These are phyloP conservation scores for Coriaria nepalensis DNA, from an alignment of 306 rosid species.

Conservation along the genomic window DNA sequence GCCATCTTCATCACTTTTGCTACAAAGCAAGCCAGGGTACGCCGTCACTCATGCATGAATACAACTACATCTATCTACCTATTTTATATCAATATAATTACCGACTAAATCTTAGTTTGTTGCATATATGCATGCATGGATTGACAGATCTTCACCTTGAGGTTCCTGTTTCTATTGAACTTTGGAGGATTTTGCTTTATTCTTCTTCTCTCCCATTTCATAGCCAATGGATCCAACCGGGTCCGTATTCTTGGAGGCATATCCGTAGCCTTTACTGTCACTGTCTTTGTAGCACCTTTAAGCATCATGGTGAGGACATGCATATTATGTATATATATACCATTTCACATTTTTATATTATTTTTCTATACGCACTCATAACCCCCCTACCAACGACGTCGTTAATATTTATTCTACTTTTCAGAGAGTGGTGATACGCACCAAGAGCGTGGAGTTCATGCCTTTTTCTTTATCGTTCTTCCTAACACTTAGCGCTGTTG, in stretches of 20 bases:
- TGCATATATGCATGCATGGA: no score
- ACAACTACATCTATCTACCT: background rate
- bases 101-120: background rate
- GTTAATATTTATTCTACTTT: background rate
- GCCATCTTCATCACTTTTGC: constrained; percentile 51
- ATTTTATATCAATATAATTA: background rate
- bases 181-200: constrained; percentile 56
- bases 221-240: constrained; percentile 38
- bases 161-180: constrained; percentile 49
- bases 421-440: constrained; percentile 74
- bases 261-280: constrained; percentile 60
- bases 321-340: background rate
- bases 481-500: constrained; percentile 71
- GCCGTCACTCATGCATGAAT: background rate
- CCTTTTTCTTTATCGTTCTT: constrained; percentile 65
- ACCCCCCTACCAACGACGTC: background rate
- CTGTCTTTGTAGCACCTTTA: constrained; percentile 83
- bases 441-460: constrained; percentile 97
- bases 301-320: constrained; percentile 48
- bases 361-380: background rate
- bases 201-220: constrained; percentile 50
- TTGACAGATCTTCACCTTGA: constrained; percentile 53
- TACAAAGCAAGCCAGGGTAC: constrained; percentile 60
- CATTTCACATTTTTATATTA: background rate
- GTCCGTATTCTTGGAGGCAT: constrained; percentile 70